Evolutionary conservation across 2,329 filamentous ascomycete species (phyloP).

Genomic region (Pseudomassariella vexata): DNA sequence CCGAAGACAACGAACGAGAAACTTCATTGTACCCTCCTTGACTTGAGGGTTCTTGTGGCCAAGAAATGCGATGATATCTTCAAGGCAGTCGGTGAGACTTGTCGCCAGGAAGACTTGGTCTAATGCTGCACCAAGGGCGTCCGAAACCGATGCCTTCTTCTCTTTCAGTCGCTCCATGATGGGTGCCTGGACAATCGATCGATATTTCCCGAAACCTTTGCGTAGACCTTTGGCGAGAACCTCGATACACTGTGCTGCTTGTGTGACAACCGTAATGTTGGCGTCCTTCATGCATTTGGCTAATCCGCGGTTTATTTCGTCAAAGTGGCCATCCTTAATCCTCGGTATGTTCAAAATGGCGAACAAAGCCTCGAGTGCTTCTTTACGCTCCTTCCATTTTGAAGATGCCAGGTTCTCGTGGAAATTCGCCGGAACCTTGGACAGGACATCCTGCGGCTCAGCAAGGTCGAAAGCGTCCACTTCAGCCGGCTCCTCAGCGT

Average conservation of each 20-base stretch:
- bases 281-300: slow-evolving; percentile 99
- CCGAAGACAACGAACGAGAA: slow-evolving; percentile 81
- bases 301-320: slow-evolving; percentile 74
- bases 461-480: slow-evolving; percentile 77
- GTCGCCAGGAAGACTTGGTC: slow-evolving; percentile 65
- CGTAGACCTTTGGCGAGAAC: slow-evolving; percentile 80
- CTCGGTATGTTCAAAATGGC: slow-evolving; percentile 74
- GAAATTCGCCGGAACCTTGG: slow-evolving; percentile 77
- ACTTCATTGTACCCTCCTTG: slow-evolving; percentile 91
- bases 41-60: slow-evolving; percentile 96
- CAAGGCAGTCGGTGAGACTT: slow-evolving; percentile 76
- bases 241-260: slow-evolving; percentile 90
- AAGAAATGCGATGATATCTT: slow-evolving; percentile 80
- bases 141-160: slow-evolving; percentile 85
- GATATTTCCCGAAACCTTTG: slow-evolving; percentile 73
- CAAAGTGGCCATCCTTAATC: slow-evolving; percentile 87
- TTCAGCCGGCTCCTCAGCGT: slow-evolving; percentile 59
- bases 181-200: slow-evolving; percentile 72
- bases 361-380: slow-evolving; percentile 79
- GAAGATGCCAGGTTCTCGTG: slow-evolving; percentile 78
- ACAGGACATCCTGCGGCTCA: slow-evolving; percentile 80
- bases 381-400: slow-evolving; percentile 98
- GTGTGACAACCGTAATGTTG: slow-evolving; percentile 89
- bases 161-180: slow-evolving; percentile 97
- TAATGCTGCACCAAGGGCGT: slow-evolving; percentile 79